These are phyloP conservation scores for Sporopachydermia quercuum DNA, from an alignment of 805 yeast species.

Conservation along the genomic window DNA sequence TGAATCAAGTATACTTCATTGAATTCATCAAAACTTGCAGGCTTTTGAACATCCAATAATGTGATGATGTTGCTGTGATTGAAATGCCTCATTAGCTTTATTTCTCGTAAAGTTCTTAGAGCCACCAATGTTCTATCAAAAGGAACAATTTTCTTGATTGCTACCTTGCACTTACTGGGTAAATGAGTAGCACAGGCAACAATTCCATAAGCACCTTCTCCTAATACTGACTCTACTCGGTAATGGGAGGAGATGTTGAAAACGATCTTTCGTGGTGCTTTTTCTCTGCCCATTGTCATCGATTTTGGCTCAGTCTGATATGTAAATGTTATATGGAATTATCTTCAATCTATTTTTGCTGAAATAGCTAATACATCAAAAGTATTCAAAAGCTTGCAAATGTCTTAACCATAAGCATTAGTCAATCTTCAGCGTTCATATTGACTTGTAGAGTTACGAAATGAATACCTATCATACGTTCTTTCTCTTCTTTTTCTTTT, in stretches of 20 bases:
- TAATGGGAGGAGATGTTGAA: constrained; percentile 27
- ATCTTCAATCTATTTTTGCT: no score
- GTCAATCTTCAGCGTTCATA: no score
- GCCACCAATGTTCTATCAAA: constrained; percentile 52
- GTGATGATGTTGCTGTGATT: constrained; percentile 53
- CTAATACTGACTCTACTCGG: constrained; percentile 43
- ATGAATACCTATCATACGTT: no score
- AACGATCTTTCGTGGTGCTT: not conserved
- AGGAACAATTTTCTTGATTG: constrained; percentile 66
- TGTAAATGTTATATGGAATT: no score
- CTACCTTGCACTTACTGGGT: constrained; percentile 48
- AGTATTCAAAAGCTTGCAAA: no score
- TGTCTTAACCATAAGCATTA: no score
- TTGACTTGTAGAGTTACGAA: no score
- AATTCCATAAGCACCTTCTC: constrained; percentile 75
- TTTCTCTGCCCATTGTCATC: no score
- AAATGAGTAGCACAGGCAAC: constrained; percentile 57
- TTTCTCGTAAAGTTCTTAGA: constrained; percentile 55
- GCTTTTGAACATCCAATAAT: constrained; percentile 52
- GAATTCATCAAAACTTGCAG: constrained; percentile 40
- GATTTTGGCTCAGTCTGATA: no score
- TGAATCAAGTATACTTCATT: constrained; percentile 63
- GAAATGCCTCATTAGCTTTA: constrained; percentile 49
- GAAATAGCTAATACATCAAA: no score
- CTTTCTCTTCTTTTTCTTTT: no score